Evolutionary conservation across 2,329 filamentous ascomycete genomes (phyloP).

Genomic region (Gnomoniopsis smithogilvyi): DNA sequence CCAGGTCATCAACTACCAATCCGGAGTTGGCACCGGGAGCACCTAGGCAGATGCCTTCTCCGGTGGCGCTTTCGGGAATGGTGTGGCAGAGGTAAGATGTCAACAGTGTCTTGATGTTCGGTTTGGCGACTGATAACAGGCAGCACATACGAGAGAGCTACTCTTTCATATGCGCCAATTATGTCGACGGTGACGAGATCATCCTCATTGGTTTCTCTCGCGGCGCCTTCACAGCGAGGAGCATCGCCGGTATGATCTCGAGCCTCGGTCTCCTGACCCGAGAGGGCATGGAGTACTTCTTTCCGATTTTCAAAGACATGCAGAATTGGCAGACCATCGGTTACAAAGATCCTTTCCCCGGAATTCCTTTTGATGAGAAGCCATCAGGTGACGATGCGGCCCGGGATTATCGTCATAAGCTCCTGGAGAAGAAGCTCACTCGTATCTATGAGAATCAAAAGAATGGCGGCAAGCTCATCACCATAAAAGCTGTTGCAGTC

Average conservation of each 20-base stretch:
- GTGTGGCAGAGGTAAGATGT: constrained; percentile 47
- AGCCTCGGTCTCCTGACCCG: constrained; percentile 50
- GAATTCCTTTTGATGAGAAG: constrained; percentile 44
- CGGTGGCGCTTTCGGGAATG: constrained; percentile 53
- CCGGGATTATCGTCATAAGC: constrained; percentile 38
- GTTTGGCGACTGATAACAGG: not conserved
- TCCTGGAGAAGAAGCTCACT: constrained; percentile 39
- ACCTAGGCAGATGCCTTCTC: constrained; percentile 46
- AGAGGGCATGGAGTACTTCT: constrained; percentile 51
- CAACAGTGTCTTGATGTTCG: not conserved
- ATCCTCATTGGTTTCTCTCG: constrained; percentile 56
- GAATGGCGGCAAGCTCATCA: constrained; percentile 39
- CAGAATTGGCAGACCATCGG: constrained; percentile 45
- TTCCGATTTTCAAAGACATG: constrained; percentile 55
- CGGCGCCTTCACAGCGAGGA: constrained; percentile 57
- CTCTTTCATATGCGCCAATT: constrained; percentile 60
- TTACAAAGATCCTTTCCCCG: constrained; percentile 46
- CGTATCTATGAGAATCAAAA: constrained; percentile 35
- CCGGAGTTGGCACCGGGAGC: constrained; percentile 55
- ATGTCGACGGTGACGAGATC: constrained; percentile 55
- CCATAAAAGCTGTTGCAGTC: constrained; percentile 46
- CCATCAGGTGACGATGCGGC: constrained; percentile 42
- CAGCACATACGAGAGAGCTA: constrained; percentile 60
- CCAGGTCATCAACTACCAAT: constrained; percentile 60
- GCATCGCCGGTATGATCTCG: constrained; percentile 50